Evolutionary conservation across 1,139 yeast species (phyloP), one percentile per base, ranked within the genome.

Genomic region (Suhomyces panamericanus): DNA sequence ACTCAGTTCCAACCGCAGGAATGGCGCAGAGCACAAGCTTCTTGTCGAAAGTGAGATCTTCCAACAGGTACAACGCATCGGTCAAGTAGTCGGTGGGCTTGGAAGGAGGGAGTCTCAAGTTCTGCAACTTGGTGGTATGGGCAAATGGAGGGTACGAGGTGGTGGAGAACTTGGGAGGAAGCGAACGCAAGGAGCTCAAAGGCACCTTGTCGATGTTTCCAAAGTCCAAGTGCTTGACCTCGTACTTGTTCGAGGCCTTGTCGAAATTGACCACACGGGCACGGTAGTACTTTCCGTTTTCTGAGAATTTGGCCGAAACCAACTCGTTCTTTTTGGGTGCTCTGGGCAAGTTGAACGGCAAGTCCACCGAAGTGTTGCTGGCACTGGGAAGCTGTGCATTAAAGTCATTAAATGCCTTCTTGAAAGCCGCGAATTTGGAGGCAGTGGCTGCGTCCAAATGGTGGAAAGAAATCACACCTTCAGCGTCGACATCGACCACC

Each of bases 221-320:
- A 52, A 80, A 81, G 60, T 86, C 95, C 47, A 85, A 63, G 51
- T 83, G 84, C 54, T 76, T 75, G 17, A 85, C 83, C 40, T 77
- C 75, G 53, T 67, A 80, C 48, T 67, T 67, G 46, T 66, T 66
- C 27, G 75, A 58, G 8, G 74, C 54, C 51, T 75, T 75, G 53
- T 85, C 87, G 49, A 71, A 70, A 13, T 70, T 64, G 13, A 75
- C 47, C 36, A 86, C 79, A 50, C 67, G 73, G 14, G 84, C 91
- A 59, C 91, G 79, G 64, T 79, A 81, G 60, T 63, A 84, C 56
- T 77, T 78, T 31, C 78, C 77, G 54, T 78, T 78, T 38, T 76
- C 80, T 8, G 75, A 67, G 48, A 74, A 75, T 52, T 74, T 76
- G 39, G 84, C 85, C 14, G 83, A 75, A 11, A 85, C 88, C 30